These are phyloP conservation scores for Heliocybe sulcata DNA, from an alignment of 1,284 basidiomycete species.

Conservation along the genomic window DNA sequence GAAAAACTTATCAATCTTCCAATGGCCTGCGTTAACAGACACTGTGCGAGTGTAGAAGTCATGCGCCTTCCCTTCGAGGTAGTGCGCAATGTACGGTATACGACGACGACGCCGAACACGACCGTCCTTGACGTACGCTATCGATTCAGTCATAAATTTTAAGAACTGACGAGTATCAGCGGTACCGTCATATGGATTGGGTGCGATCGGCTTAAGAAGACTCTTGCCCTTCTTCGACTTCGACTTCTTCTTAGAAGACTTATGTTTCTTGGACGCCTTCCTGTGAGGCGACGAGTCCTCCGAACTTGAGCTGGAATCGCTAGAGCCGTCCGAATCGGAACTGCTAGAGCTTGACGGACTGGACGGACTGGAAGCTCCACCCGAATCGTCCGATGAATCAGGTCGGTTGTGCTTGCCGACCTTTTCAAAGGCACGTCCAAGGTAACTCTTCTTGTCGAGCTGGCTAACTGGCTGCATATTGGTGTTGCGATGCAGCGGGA, in stretches of 20 bases:
- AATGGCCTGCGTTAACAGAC: not conserved
- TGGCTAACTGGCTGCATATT: not conserved
- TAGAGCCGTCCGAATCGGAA: no score
- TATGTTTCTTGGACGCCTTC: not conserved
- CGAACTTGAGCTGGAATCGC: not conserved
- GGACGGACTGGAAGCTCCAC: no score
- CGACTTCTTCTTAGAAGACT: not conserved
- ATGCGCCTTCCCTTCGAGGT: not conserved
- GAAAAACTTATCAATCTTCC: not conserved
- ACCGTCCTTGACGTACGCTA: not conserved
- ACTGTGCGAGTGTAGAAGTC: conserved; percentile 2
- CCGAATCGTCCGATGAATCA: no score
- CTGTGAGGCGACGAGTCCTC: not conserved
- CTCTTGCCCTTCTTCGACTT: not conserved
- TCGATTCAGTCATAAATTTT: not conserved
- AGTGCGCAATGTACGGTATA: not conserved
- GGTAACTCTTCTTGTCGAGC: not conserved
- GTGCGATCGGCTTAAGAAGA: not conserved
- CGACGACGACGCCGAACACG: not conserved
- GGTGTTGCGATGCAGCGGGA: not conserved
- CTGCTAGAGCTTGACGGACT: not conserved
- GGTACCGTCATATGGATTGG: not conserved
- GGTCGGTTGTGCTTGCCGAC: not conserved
- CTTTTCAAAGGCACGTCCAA: not conserved
- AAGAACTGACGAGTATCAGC: not conserved